Percentiles rank a stretch among this genome's conserved stretches.
Evolutionary conservation across 2,329 filamentous ascomycete genomes (phyloP).

Genomic region (Cordyceps militaris): DNA sequence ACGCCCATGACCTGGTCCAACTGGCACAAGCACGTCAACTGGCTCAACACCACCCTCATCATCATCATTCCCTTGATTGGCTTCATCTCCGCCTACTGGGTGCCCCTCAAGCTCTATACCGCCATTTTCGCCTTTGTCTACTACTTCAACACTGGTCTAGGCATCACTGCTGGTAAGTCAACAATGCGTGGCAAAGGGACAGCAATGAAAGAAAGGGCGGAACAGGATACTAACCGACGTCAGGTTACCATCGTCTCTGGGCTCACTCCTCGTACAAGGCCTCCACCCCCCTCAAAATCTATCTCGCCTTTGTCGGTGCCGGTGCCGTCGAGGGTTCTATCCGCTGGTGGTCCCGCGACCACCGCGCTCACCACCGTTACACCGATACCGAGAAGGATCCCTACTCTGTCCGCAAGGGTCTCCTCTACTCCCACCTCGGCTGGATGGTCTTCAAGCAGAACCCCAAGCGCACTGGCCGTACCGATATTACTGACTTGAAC

Average conservation of each 20-base stretch:
- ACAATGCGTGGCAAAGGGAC: background rate
- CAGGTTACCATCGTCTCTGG: slow-evolving; percentile 63
- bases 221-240: slow-evolving; percentile 2
- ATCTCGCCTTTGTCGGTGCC: slow-evolving; percentile 72
- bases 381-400: slow-evolving; percentile 91
- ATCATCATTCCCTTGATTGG: slow-evolving; percentile 69
- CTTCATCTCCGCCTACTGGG: slow-evolving; percentile 68
- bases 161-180: slow-evolving; percentile 65
- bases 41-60: slow-evolving; percentile 81
- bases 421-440: slow-evolving; percentile 70
- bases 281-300: slow-evolving; percentile 67
- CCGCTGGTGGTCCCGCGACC: slow-evolving; percentile 82
- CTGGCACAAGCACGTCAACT: slow-evolving; percentile 91
- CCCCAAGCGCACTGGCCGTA: slow-evolving; percentile 79
- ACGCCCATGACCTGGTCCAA: slow-evolving; percentile 72
- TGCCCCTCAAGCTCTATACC: slow-evolving; percentile 65
- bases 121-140: slow-evolving; percentile 66
- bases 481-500: slow-evolving; percentile 82
- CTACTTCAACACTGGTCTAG: slow-evolving; percentile 78
- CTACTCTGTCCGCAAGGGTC: slow-evolving; percentile 83
- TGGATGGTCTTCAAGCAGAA: slow-evolving; percentile 96
- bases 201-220: background rate
- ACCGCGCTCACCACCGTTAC: slow-evolving; percentile 84
- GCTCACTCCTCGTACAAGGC: slow-evolving; percentile 81
- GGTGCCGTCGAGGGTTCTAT: slow-evolving; percentile 82